These are phyloP conservation scores for Candida tammaniensis DNA, from an alignment of 805 yeast species.

Conservation along the genomic window DNA sequence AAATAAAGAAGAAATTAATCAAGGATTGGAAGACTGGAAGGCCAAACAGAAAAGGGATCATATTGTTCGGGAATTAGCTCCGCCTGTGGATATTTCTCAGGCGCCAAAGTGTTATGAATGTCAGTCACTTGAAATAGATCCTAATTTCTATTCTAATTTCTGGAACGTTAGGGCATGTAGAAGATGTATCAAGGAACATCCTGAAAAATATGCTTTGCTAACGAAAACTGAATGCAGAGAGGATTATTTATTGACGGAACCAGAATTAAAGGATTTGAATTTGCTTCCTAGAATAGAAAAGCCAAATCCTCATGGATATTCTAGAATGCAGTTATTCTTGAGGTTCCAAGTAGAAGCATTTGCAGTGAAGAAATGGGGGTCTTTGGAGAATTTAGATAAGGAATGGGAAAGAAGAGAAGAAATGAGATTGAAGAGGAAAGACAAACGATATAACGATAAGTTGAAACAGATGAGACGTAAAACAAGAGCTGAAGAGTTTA, in stretches of 20 bases:
- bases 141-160: conserved; percentile 66
- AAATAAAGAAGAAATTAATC: conserved; percentile 11
- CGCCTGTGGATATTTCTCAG: conserved; percentile 65
- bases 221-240: conserved; percentile 95
- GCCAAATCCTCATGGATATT: conserved; percentile 92
- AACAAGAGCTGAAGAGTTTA: conserved; percentile 88
- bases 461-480: conserved; percentile 84
- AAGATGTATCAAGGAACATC: conserved; percentile 64
- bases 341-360: conserved; percentile 91
- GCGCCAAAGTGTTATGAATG: conserved; percentile 89
- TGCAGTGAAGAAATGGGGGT: conserved; percentile 94
- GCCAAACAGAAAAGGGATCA: conserved; percentile 41
- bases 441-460: conserved; percentile 73
- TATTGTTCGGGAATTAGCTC: conserved; percentile 54
- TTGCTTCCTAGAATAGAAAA: conserved; percentile 78
- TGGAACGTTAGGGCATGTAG: conserved; percentile 70
- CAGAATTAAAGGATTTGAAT: conserved; percentile 73
- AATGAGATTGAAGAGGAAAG: conserved; percentile 67
- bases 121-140: conserved; percentile 75
- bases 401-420: conserved; percentile 88
- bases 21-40: conserved; percentile 45
- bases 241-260: conserved; percentile 91
- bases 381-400: conserved; percentile 80
- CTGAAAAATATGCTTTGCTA: conserved; percentile 85
- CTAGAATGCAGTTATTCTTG: conserved; percentile 88